A percentile compares a stretch with the other conserved stretches of the same genome.
Conservation (phyloP, 1,284 basidiomycete genomes). For the Wallemia hederae region DNA sequence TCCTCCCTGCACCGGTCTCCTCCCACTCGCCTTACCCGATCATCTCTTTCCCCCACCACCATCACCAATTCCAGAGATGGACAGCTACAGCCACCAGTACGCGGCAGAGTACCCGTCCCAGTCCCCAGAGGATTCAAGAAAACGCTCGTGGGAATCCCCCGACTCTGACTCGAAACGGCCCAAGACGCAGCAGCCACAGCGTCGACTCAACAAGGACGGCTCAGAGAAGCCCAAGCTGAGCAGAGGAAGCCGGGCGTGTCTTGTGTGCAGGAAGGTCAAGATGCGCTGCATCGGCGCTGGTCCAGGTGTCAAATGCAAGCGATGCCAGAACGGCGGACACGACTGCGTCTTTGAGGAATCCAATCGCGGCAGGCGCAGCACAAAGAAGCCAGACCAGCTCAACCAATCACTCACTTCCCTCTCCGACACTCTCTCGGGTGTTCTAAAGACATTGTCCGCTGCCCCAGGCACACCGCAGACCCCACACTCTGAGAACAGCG, state of each 20-base stretch:
- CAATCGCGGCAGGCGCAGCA: slow-evolving; percentile 67
- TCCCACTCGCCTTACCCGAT: not conserved
- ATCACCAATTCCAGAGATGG: not conserved
- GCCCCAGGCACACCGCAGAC: not conserved
- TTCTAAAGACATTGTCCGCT: not conserved
- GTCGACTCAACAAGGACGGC: not conserved
- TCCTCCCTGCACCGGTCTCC: not conserved
- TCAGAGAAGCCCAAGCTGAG: not conserved
- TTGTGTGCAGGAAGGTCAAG: not conserved
- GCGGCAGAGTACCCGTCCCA: too few relatives aligned
- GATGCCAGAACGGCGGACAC: slow-evolving; percentile 37
- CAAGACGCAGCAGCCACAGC: not conserved
- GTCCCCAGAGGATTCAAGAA: too few relatives aligned
- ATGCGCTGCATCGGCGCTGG: slow-evolving; percentile 1
- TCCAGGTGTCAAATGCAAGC: slow-evolving; percentile 9
- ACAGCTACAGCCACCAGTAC: too few relatives aligned
- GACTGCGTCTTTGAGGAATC: slow-evolving; percentile 87
- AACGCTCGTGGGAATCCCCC: too few relatives aligned
- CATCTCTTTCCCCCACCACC: not conserved
- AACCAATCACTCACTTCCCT: not conserved
- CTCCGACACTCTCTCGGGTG: too few relatives aligned
- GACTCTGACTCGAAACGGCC: not conserved
- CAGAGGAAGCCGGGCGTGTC: not conserved
- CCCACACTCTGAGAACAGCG: slow-evolving; percentile 16
- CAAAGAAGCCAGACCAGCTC: slow-evolving; percentile 26